These are phyloP conservation scores for Ochromonas danica DNA, from an alignment of 108 stramenopile species.

Conservation along the genomic window DNA sequence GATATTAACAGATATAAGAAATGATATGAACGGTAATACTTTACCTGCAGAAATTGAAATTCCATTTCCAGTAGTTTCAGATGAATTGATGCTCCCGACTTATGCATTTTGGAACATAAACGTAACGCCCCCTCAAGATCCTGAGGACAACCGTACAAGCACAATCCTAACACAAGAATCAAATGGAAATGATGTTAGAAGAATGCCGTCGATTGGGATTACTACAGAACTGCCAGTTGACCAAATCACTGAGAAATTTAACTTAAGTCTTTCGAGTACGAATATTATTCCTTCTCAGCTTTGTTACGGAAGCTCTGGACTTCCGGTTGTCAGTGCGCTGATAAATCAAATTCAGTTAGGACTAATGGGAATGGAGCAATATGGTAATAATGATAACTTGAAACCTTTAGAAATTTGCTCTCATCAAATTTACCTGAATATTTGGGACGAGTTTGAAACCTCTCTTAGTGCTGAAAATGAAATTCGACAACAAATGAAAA, in stretches of 20 bases:
- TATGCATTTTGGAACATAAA: conserved; percentile 10
- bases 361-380: conserved; percentile 15
- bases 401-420: conserved; percentile 17
- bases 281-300: conserved; percentile 10
- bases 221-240: conserved; percentile 9
- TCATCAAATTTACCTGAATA: conserved; percentile 17
- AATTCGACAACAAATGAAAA: conserved; percentile 17
- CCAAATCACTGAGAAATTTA: conserved; percentile 10
- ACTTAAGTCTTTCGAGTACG: neutral
- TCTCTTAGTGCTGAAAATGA: conserved; percentile 16
- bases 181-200: conserved; percentile 6
- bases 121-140: conserved; percentile 9
- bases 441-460: conserved; percentile 15
- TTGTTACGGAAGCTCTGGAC: conserved; percentile 5
- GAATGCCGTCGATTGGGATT: conserved; percentile 14
- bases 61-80: conserved; percentile 1
- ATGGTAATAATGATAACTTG: conserved; percentile 17
- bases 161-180: conserved; percentile 16
- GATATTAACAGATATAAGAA: conserved; percentile 6
- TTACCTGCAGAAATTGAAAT: conserved; percentile 17
- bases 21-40: conserved; percentile 6
- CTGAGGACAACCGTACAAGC: conserved; percentile 4
- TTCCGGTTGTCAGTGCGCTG: conserved; percentile 5
- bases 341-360: conserved; percentile 10
- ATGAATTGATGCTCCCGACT: conserved; percentile 5